Evolutionary conservation across 371 early-diverging fungal genomes (phyloP), one percentile per base, ranked within the genome.

Genomic region (Mortierella sp.): DNA sequence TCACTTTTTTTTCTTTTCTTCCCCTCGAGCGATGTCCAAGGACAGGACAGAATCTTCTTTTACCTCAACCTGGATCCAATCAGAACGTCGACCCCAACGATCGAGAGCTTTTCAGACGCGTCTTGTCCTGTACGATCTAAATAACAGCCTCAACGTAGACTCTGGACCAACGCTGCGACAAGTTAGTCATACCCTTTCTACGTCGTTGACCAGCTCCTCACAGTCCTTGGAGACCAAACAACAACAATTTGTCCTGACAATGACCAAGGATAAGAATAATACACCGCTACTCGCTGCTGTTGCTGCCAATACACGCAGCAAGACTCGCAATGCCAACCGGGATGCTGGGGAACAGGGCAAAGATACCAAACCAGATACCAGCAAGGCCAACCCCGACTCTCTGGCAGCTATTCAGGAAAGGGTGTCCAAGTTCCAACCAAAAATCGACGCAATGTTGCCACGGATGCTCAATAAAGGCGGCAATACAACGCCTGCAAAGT

Each of bases 341-440:
- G 27, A 38, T 8, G 16, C 47, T 26, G 34, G 48, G 30, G 49
- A 12, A 47, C 21, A 56, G 18, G 28, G 16, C 45, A 58, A 19
- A 34, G 34, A 53, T 3, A 51, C n/a, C 13, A n/a, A 8, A 13
- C 16, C 9, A 21, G 50, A 39, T 1, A 31, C 21, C 21, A 49
- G 21, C 30, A 46, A 10, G 10, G 16, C 27, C 8, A 42, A 54
- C 14, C 8, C 30, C 1, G 48, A 54, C 18, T 16, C 54, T 18
- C 30, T 62, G 43, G 54, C 62, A 8, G 54, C 54, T 16, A 53
- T 62, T 23, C 62, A 62, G 48, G 23, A 52, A 14, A 62, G 54
- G 48, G 38, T 62, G 4, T 46, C 62, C 26, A 43, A 47, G 48
- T 62, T 62, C 18, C 62, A 53, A 38, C 62, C 62, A 16, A 62